Evolutionary conservation across 306 rosid species (phyloP).

Genomic region (Prunus persica): DNA sequence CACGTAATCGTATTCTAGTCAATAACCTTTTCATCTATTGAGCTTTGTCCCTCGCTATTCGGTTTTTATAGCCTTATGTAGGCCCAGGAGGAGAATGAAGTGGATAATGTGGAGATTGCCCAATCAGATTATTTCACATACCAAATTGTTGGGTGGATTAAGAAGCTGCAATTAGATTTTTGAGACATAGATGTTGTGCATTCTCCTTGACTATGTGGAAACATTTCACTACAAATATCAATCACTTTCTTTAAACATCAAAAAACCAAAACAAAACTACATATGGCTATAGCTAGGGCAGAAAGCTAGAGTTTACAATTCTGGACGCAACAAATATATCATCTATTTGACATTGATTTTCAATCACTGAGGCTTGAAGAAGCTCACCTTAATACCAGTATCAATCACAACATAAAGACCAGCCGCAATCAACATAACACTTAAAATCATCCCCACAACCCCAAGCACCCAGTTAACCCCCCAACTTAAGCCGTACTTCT

Average conservation of each 20-base stretch:
- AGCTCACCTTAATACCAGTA: conserved; percentile 29
- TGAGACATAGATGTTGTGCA: not conserved
- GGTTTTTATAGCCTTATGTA: no score
- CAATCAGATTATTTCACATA: not conserved
- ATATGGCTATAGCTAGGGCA: not conserved
- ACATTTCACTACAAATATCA: not conserved
- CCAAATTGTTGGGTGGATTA: not conserved
- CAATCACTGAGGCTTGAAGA: conserved; percentile 44
- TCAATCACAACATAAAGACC: conserved; percentile 32
- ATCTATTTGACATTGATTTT: not conserved
- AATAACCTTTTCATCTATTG: no score
- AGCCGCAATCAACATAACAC: conserved; percentile 31
- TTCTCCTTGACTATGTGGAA: not conserved
- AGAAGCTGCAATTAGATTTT: not conserved
- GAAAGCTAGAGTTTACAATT: not conserved
- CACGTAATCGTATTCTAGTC: no score
- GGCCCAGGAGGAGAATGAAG: no score
- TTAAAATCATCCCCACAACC: conserved; percentile 27
- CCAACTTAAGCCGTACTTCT: conserved; percentile 31
- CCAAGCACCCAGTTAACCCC: conserved; percentile 42
- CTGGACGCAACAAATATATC: not conserved
- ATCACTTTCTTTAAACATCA: not conserved
- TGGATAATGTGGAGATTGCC: no score
- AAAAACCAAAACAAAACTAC: not conserved
- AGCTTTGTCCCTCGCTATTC: no score